Evolutionary conservation across 2,329 filamentous ascomycete genomes (phyloP).

Genomic region (Talaromyces verruculosus): DNA sequence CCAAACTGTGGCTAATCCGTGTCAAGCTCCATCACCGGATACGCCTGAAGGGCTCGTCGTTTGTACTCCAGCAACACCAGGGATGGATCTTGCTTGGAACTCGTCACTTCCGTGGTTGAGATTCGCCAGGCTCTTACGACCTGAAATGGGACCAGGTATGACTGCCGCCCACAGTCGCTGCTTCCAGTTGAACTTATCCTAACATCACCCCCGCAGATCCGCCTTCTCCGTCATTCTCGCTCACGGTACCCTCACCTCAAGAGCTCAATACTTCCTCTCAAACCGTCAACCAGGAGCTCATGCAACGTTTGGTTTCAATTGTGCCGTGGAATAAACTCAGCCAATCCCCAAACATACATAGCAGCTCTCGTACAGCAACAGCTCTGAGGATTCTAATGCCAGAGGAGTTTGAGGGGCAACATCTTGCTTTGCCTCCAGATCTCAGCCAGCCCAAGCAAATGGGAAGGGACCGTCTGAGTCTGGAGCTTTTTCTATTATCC

Average conservation of each 20-base stretch:
- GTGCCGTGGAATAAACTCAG: neutral
- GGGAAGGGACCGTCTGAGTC: neutral
- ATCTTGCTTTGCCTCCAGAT: neutral
- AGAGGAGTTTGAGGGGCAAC: neutral
- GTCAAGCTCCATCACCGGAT: neutral
- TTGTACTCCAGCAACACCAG: neutral
- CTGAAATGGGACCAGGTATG: neutral
- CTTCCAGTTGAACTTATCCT: neutral
- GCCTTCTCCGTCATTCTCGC: neutral
- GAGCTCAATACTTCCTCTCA: neutral
- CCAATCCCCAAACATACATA: neutral
- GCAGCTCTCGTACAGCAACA: neutral
- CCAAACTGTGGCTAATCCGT: neutral
- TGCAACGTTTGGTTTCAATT: neutral
- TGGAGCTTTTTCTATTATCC: neutral
- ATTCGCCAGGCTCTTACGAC: neutral
- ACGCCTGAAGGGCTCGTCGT: neutral
- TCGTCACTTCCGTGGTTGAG: neutral
- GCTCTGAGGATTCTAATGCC: neutral
- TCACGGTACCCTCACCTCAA: neutral
- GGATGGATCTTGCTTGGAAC: neutral
- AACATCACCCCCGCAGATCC: neutral
- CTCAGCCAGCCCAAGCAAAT: neutral
- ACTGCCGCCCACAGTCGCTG: neutral
- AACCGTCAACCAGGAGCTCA: neutral